These are phyloP conservation scores for Yamadazyma sp. DNA, from an alignment of 1,139 yeast species.

Conservation along the genomic window DNA sequence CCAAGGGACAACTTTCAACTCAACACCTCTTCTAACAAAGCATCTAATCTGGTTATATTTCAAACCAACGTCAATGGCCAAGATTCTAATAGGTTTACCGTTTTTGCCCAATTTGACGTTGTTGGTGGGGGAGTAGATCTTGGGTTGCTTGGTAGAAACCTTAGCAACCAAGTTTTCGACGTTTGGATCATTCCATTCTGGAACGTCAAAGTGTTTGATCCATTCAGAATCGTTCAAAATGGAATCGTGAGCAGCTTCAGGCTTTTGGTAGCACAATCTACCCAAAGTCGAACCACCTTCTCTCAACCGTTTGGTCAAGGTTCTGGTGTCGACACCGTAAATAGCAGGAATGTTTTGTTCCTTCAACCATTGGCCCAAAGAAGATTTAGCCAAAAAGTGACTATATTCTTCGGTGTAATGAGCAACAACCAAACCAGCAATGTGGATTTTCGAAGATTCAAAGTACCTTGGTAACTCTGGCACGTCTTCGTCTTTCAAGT, in stretches of 20 bases:
- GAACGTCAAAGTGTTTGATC: slow-evolving; percentile 65
- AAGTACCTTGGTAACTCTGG: slow-evolving; percentile 85
- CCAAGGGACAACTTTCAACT: slow-evolving; percentile 95
- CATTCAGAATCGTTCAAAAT: slow-evolving; percentile 40
- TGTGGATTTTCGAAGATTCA: slow-evolving; percentile 87
- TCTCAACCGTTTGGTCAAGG: slow-evolving; percentile 90
- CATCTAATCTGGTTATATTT: slow-evolving; percentile 97
- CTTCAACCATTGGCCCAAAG: slow-evolving; percentile 91
- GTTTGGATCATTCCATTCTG: slow-evolving; percentile 95
- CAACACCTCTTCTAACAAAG: slow-evolving; percentile 94
- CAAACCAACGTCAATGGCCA: slow-evolving; percentile 97
- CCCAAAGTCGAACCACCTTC: slow-evolving; percentile 92
- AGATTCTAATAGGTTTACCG: slow-evolving; percentile 77
- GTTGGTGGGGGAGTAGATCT: slow-evolving; percentile 53
- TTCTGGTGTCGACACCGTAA: slow-evolving; percentile 96
- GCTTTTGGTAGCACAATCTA: slow-evolving; percentile 66
- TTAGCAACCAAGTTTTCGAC: slow-evolving; percentile 85
- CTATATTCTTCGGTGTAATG: slow-evolving; percentile 96
- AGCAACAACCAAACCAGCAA: slow-evolving; percentile 96
- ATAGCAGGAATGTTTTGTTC: slow-evolving; percentile 92
- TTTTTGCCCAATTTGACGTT: slow-evolving; percentile 54
- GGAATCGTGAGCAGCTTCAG: slow-evolving; percentile 36
- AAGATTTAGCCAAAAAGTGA: slow-evolving; percentile 88
- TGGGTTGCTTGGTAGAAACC: slow-evolving; percentile 79
- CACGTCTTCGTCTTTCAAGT: slow-evolving; percentile 68